These are phyloP conservation scores for Fusarium virguliforme DNA, from an alignment of 2,329 filamentous ascomycete genomes.

Conservation along the genomic window DNA sequence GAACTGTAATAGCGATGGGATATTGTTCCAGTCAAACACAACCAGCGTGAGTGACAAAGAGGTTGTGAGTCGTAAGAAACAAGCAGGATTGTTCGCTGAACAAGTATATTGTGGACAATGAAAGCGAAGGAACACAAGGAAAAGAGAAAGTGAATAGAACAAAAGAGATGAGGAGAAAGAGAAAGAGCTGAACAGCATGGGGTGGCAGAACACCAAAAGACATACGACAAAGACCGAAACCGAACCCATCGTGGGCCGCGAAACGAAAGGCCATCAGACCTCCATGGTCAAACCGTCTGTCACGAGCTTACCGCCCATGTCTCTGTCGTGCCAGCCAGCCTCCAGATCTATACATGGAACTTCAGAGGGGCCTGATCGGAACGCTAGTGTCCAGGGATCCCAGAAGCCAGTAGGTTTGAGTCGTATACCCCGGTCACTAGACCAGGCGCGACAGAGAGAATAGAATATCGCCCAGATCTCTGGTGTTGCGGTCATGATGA, in stretches of 20 bases:
- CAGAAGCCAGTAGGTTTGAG: background rate
- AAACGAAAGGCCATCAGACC: background rate
- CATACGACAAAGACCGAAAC: conserved; percentile 11
- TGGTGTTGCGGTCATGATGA: background rate
- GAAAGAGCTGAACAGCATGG: conserved; percentile 5
- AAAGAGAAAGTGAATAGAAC: background rate
- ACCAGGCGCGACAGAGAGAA: background rate
- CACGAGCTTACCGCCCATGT: background rate
- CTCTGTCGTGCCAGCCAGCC: background rate
- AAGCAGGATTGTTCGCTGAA: background rate
- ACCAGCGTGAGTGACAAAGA: conserved; percentile 10
- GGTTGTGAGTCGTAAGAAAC: background rate
- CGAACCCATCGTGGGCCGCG: conserved; percentile 6
- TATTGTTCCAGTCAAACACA: conserved; percentile 6
- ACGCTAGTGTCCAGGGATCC: background rate
- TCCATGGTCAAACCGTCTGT: background rate
- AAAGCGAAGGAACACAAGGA: background rate
- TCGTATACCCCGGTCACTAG: conserved; percentile 3
- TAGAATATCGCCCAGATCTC: background rate
- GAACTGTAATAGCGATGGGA: background rate
- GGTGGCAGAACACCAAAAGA: conserved; percentile 1
- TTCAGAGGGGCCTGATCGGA: no score
- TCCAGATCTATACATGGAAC: conserved; percentile 4
- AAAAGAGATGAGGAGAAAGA: conserved; percentile 2
- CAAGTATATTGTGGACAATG: background rate